Evolutionary conservation across 1,284 basidiomycete species (phyloP).

Genomic region (Cutaneotrichosporon spelunceum): DNA sequence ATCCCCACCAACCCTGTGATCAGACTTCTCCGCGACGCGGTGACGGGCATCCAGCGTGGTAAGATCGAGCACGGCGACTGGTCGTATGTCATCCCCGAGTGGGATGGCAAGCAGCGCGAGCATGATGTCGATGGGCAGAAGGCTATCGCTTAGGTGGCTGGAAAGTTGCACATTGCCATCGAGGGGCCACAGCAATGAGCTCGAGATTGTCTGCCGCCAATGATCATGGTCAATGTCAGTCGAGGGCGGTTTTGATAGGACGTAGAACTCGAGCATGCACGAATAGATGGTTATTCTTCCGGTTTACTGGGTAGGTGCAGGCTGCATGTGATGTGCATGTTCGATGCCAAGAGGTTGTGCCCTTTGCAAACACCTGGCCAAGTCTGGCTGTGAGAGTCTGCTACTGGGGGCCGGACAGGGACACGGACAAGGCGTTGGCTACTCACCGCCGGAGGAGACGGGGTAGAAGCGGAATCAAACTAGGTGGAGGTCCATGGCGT

Average conservation of each 20-base stretch:
- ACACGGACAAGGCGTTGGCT: too few relatives aligned
- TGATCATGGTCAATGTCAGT: too few relatives aligned
- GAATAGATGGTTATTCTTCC: background rate
- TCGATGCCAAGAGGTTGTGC: background rate
- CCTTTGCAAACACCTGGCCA: background rate
- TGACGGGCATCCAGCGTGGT: constrained; percentile 45
- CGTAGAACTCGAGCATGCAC: background rate
- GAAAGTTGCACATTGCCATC: background rate
- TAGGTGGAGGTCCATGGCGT: background rate
- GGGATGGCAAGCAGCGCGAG: constrained; percentile 26
- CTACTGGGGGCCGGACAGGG: too few relatives aligned
- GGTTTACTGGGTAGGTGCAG: background rate
- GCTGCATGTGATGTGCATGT: too few relatives aligned
- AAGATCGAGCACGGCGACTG: constrained; percentile 38
- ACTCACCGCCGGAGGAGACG: background rate
- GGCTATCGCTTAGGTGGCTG: constrained; percentile 7
- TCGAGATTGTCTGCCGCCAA: background rate
- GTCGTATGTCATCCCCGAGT: constrained; percentile 42
- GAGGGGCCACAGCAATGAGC: background rate
- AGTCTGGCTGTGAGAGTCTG: too few relatives aligned
- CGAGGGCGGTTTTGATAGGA: too few relatives aligned
- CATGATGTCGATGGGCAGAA: constrained; percentile 25
- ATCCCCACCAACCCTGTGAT: constrained; percentile 43
- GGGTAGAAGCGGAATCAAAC: background rate
- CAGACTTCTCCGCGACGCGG: constrained; percentile 40